Percentiles rank a stretch among this genome's conserved stretches.
These are phyloP conservation scores for Theileria equi DNA, from an alignment of 169 alveolate species.

Conservation along the genomic window DNA sequence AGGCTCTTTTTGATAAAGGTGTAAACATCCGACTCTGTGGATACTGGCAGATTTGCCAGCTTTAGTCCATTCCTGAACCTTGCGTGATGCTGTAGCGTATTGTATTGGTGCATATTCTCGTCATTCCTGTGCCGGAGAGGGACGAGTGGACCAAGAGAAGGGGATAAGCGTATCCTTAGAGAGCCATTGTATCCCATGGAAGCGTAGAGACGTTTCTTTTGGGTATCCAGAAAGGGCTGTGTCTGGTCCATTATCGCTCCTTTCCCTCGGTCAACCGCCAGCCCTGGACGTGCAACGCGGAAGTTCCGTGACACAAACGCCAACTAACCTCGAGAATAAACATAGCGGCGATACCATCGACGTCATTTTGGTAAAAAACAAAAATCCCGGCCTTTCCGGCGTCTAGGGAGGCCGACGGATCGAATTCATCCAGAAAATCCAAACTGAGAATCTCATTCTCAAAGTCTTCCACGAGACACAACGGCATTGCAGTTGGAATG, in stretches of 20 bases:
- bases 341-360: conserved; percentile 61
- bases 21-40: conserved; percentile 59
- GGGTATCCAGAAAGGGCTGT: too few species aligned
- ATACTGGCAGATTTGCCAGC: conserved; percentile 53
- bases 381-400: conserved; percentile 29
- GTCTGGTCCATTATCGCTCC: too few species aligned
- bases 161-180: too few species aligned
- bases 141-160: too few species aligned
- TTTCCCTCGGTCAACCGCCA: too few species aligned
- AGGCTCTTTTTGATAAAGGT: conserved; percentile 58
- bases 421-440: neutral
- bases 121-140: neutral
- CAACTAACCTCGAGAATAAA: conserved; percentile 58
- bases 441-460: conserved; percentile 37
- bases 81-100: conserved; percentile 46
- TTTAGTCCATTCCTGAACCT: conserved; percentile 42
- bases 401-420: neutral
- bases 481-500: too few species aligned
- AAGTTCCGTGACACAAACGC: too few species aligned
- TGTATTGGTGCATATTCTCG: neutral
- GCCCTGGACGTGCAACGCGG: too few species aligned
- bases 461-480: conserved; percentile 55
- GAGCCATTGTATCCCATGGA: too few species aligned
- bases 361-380: conserved; percentile 56
- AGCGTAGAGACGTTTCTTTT: too few species aligned